phyloP scores from a whole-genome alignment of 1,284 basidiomycete species.

The Sporisorium scitamineum region DNA sequence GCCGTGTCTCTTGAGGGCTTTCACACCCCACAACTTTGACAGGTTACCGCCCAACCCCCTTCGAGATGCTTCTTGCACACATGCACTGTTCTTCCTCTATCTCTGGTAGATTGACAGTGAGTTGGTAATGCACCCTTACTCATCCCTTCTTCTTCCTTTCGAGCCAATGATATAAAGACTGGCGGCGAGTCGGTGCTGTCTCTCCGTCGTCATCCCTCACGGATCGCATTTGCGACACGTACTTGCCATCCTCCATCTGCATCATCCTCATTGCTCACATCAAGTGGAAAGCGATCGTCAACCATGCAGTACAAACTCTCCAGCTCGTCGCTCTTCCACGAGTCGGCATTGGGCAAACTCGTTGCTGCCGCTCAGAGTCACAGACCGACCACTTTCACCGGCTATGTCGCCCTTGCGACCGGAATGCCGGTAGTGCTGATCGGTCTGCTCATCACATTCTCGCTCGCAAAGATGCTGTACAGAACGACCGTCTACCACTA shows the following conservation, averaged over 20 bases:
- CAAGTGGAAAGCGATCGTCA: background rate
- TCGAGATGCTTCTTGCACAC: no score
- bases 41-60: constrained; percentile 23
- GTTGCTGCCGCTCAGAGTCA: constrained; percentile 14
- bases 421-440: constrained; percentile 3
- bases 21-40: constrained; percentile 8
- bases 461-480: constrained; percentile 34
- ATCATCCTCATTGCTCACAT: background rate
- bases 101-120: background rate
- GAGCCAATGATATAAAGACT: background rate
- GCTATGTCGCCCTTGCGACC: constrained; percentile 8
- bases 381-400: constrained; percentile 12
- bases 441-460: constrained; percentile 6
- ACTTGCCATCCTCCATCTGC: background rate
- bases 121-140: background rate
- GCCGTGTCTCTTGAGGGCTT: background rate
- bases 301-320: constrained; percentile 32
- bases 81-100: background rate
- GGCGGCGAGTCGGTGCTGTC: background rate
- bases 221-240: background rate
- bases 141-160: background rate
- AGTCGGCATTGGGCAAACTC: constrained; percentile 26
- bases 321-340: constrained; percentile 19
- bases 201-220: background rate
- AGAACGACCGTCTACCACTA: constrained; percentile 35